Percentiles rank a stretch among this genome's conserved stretches.
Conservation (phyloP, 495 filamentous ascomycete genomes). For the Penicillium desertorum region DNA sequence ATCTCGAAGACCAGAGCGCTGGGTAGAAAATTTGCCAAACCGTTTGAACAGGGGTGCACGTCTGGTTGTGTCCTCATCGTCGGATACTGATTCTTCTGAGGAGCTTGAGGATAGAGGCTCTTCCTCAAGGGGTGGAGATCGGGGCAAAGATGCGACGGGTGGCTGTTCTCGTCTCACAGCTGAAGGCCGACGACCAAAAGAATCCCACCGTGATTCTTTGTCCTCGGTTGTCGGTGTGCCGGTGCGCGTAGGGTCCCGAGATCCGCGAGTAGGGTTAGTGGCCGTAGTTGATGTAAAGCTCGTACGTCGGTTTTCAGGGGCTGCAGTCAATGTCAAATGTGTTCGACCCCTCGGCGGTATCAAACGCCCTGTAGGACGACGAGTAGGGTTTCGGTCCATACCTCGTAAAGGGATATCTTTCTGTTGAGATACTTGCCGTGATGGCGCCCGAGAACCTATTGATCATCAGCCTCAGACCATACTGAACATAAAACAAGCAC, state of each 20-base stretch:
- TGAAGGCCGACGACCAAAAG: slow-evolving; percentile 31
- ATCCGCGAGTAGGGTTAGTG: slow-evolving; percentile 38
- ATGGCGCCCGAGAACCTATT: slow-evolving; percentile 55
- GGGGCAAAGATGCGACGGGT: slow-evolving; percentile 23
- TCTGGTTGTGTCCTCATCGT: slow-evolving; percentile 45
- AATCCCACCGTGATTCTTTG: slow-evolving; percentile 43
- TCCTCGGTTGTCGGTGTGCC: slow-evolving; percentile 43
- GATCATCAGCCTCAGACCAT: slow-evolving; percentile 3
- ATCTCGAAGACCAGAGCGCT: slow-evolving; percentile 35
- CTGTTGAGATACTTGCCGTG: slow-evolving; percentile 59
- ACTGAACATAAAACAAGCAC: background rate
- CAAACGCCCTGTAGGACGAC: background rate
- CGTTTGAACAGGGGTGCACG: slow-evolving; percentile 33
- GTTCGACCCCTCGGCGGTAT: background rate
- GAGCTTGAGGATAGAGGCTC: slow-evolving; percentile 39
- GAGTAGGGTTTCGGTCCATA: slow-evolving; percentile 14
- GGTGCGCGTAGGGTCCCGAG: slow-evolving; percentile 42
- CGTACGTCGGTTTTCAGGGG: slow-evolving; percentile 40
- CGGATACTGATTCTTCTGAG: slow-evolving; percentile 53
- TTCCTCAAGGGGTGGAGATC: slow-evolving; percentile 39
- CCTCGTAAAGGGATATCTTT: slow-evolving; percentile 58
- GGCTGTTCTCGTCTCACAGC: slow-evolving; percentile 34
- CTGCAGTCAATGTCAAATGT: slow-evolving; percentile 19
- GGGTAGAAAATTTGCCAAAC: slow-evolving; percentile 43
- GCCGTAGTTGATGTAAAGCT: slow-evolving; percentile 58